Conservation (phyloP, 139 green algal species). For the Choricystis sp. region DNA sequence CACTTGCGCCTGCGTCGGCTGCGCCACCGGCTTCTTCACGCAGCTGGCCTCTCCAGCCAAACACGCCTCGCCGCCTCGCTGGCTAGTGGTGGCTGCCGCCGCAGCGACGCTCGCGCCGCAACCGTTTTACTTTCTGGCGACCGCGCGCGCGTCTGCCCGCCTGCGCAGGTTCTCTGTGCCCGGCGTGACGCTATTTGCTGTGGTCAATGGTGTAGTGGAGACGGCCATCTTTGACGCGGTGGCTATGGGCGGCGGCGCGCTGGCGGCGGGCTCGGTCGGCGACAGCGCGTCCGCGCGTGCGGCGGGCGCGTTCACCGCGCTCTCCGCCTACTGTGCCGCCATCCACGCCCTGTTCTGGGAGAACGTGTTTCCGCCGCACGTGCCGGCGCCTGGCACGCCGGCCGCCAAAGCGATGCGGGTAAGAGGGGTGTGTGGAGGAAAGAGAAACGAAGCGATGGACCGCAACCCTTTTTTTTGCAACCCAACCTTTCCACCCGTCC, state of each 20-base stretch:
- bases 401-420: not conserved
- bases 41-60: not conserved
- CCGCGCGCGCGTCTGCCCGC: no score
- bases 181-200: not conserved
- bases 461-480: no score
- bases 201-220: not conserved
- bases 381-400: not conserved
- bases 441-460: no score
- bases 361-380: not conserved
- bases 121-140: not conserved
- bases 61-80: no score
- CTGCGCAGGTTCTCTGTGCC: not conserved
- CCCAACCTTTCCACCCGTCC: no score
- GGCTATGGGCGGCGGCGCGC: no score
- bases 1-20: not conserved
- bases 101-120: not conserved
- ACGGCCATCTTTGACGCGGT: not conserved
- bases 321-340: not conserved
- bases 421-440: no score
- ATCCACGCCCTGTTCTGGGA: not conserved
- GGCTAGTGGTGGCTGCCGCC: not conserved
- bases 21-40: not conserved
- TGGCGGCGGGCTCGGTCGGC: not conserved
- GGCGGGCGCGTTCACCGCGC: not conserved
- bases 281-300: not conserved